Evolutionary conservation across 768 basidiomycete species (phyloP).

Genomic region (Kwoniella dejecticola): DNA sequence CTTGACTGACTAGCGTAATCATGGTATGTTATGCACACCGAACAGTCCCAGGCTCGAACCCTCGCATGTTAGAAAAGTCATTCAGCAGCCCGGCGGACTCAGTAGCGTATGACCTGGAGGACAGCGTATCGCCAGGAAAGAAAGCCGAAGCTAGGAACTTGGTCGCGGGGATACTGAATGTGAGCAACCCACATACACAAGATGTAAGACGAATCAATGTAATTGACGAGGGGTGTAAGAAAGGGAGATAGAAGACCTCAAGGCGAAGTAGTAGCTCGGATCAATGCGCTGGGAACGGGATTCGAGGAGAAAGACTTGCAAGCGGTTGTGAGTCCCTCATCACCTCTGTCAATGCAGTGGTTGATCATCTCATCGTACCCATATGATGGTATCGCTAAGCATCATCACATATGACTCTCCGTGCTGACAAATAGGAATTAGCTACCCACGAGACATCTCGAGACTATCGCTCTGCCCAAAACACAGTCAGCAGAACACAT

Average conservation of each 20-base stretch:
- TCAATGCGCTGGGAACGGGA: conserved; percentile 51
- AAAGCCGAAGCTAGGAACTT: conserved; percentile 64
- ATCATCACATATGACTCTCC: no score
- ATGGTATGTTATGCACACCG: not conserved
- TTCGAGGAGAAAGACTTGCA: conserved; percentile 49
- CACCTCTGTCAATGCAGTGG: no score
- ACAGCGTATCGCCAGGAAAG: conserved; percentile 69
- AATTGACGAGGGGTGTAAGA: not conserved
- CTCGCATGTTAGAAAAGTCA: conserved; percentile 80
- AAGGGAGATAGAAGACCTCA: conserved; percentile 29
- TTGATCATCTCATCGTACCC: no score
- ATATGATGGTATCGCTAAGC: no score
- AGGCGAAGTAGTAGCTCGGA: conserved; percentile 49
- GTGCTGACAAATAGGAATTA: conserved; percentile 34
- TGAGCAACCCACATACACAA: conserved; percentile 11
- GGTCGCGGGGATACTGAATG: conserved; percentile 63
- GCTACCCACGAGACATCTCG: conserved; percentile 61
- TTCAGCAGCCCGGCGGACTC: conserved; percentile 67
- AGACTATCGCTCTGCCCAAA: conserved; percentile 81
- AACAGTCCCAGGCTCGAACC: conserved; percentile 74
- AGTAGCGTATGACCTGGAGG: conserved; percentile 85
- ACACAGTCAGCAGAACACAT: conserved; percentile 71
- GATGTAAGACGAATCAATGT: no score
- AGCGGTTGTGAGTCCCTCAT: conserved; percentile 36
- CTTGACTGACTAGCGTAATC: no score